phyloP scores from a whole-genome alignment of 2,329 filamentous ascomycete species.

The Pestalotiopsis sp. region DNA sequence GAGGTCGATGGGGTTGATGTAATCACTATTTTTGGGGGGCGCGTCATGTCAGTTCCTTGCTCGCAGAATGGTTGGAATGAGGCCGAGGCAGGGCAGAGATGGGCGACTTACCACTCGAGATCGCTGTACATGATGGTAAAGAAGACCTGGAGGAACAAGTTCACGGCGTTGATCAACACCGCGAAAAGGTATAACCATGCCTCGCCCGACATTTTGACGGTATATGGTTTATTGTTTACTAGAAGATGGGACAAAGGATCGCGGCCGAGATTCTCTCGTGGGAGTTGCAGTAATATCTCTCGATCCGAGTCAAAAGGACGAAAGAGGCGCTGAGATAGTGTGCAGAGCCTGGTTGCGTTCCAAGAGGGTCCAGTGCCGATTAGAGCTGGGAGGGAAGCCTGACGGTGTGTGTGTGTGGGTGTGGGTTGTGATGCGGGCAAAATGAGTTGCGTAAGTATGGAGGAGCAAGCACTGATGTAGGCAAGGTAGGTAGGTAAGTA shows the following conservation, averaged over 20 bases:
- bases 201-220: conserved; percentile 81
- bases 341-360: neutral
- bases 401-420: neutral
- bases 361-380: neutral
- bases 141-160: conserved; percentile 99
- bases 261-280: neutral
- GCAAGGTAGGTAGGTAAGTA: neutral
- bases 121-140: conserved; percentile 99
- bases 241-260: neutral
- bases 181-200: conserved; percentile 97
- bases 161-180: conserved; percentile 99
- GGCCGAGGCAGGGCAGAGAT: conserved; percentile 12
- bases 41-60: neutral
- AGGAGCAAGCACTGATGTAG: neutral
- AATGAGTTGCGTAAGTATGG: neutral
- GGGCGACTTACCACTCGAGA: conserved; percentile 82
- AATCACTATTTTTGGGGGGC: conserved; percentile 66
- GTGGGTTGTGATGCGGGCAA: neutral
- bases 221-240: conserved; percentile 13
- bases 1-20: conserved; percentile 99
- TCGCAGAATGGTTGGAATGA: neutral
- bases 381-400: neutral
- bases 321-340: neutral
- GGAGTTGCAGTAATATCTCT: neutral
- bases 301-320: neutral